Conservation (phyloP, 345 rosid genomes). For the Rhizophora mangle region DNA sequence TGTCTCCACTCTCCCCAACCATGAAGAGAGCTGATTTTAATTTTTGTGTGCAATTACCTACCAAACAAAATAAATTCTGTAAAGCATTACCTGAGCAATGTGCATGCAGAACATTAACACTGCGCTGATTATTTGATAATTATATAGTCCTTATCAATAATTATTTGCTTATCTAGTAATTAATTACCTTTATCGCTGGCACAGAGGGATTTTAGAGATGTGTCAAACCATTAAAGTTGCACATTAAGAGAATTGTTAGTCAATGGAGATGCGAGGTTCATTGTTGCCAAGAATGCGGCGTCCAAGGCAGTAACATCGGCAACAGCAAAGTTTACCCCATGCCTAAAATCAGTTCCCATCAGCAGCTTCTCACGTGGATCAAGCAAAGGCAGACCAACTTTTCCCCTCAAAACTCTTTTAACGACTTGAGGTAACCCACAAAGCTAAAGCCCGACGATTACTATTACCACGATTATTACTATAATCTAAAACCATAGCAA, state of each 20-base stretch:
- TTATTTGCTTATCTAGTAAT: neutral
- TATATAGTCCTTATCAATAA: no score
- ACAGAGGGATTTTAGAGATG: neutral
- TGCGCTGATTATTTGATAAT: no score
- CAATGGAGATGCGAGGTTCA: neutral
- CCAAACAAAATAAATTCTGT: neutral
- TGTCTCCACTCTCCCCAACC: slow-evolving; percentile 5
- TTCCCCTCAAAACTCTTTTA: no score
- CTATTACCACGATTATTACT: no score
- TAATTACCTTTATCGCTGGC: neutral
- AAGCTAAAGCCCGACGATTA: no score
- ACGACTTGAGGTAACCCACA: no score
- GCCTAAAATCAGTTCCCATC: neutral
- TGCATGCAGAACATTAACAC: no score
- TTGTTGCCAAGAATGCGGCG: neutral
- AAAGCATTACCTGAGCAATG: no score
- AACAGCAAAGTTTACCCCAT: slow-evolving; percentile 18
- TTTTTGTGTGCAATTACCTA: neutral
- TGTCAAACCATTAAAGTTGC: slow-evolving; percentile 11
- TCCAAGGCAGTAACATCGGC: neutral
- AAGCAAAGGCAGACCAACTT: slow-evolving; percentile 4
- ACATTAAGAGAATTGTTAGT: neutral
- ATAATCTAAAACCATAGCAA: no score
- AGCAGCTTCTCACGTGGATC: slow-evolving; percentile 3
- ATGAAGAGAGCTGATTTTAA: slow-evolving; percentile 6